These are phyloP conservation scores for Rhizoclosmatium globosum DNA, from an alignment of 192 early-diverging fungal species.

Conservation along the genomic window DNA sequence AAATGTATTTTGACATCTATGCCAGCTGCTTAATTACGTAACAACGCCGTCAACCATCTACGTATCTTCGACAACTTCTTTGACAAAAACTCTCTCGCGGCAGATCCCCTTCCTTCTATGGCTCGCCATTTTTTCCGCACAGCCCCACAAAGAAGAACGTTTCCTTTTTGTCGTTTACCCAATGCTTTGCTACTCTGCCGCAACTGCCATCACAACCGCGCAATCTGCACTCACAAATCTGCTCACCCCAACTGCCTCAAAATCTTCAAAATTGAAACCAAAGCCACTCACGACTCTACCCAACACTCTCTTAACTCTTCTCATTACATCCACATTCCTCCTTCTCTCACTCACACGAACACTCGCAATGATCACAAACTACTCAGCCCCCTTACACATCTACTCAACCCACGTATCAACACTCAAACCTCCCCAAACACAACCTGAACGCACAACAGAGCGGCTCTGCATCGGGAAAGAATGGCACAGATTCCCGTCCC, in stretches of 20 bases:
- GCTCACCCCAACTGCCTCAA: not conserved
- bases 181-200: slow-evolving; percentile 80
- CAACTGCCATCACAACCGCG: slow-evolving; percentile 50
- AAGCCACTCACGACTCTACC: not conserved
- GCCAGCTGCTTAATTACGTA: not conserved
- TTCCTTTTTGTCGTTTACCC: slow-evolving; percentile 95
- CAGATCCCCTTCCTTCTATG: slow-evolving; percentile 77
- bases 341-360: slow-evolving; percentile 75
- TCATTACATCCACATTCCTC: slow-evolving; percentile 36
- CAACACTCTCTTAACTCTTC: not conserved
- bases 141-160: slow-evolving; percentile 98
- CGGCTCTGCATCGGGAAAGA: slow-evolving; percentile 89
- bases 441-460: not conserved
- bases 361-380: slow-evolving; percentile 71
- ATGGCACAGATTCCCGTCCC: slow-evolving; percentile 94
- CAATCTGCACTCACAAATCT: not conserved
- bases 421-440: slow-evolving; percentile 36
- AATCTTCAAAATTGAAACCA: not conserved
- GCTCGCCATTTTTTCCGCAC: slow-evolving; percentile 79
- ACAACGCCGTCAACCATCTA: not conserved
- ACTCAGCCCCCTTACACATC: slow-evolving; percentile 78
- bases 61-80: not conserved
- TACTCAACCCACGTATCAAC: slow-evolving; percentile 25
- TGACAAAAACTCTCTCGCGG: not conserved
- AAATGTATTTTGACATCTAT: no score